Evolutionary conservation across 2,329 filamentous ascomycete genomes (phyloP), one percentile per base, ranked within the genome.

Genomic region (Botrytis aclada): DNA sequence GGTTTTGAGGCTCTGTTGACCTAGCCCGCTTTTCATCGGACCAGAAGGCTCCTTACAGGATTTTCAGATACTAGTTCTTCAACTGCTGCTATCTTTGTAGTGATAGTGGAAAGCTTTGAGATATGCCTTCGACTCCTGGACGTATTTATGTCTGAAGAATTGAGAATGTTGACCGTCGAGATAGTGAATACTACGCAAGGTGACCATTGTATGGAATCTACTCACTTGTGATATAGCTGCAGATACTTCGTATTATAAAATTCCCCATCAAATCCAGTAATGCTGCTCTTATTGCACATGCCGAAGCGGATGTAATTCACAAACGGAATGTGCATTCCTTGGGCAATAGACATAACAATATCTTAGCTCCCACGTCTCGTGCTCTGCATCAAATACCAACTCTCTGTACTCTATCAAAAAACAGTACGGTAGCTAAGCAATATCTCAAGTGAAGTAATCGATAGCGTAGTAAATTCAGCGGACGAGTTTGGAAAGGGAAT

Each of bases 171-270:
- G 1, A 22, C 18, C 3, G 5, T 34, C 8, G 29, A 58, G 16
- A 58, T 20, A 34, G 7, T 58, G 16, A 58, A 58, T 34, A 10
- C 29, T 9, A 58, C 6, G 16, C 0, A 45, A 45, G 18, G 43
- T 3, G 29, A 1, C 12, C n/a, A 8, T 14, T 18, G 16, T 32
- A 16, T n/a, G n/a, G 4, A 0, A 18, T 32, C 10, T 32, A 3
- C 3, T 1, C 10, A 18, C 29, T 5, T 18, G 3, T 32, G 3
- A 20, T 32, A 3, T 29, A 10, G 3, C 54, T 58, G 29, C 20
- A 34, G 29, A 60, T 60, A 58, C 29, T n/a, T n/a, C 10, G 2
- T 4, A 47, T 12, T 1, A 25, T 25, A 3, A 12, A 22, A 10
- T 47, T 47, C 22, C 10, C 4, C 1, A 5, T 25, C 0, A 25